Conservation (phyloP, 2,329 filamentous ascomycete genomes). For the Trichoderma cornu-damae region DNA sequence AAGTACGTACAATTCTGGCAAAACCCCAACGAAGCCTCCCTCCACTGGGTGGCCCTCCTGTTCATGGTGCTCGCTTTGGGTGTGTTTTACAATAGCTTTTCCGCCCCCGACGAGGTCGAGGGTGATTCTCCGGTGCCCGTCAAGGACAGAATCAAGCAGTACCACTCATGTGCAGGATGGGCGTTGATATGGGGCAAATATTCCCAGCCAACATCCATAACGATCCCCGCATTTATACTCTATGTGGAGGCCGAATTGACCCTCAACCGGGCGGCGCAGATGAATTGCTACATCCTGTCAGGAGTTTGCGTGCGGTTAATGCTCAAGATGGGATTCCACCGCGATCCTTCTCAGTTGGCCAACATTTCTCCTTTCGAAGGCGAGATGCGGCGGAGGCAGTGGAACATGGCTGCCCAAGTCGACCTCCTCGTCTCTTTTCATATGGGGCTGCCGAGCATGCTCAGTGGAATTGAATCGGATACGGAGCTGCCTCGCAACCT, state of each 20-base stretch:
- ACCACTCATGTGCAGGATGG: slow-evolving; percentile 47
- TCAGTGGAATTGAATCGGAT: slow-evolving; percentile 59
- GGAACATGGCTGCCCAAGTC: slow-evolving; percentile 52
- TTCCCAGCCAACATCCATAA: slow-evolving; percentile 43
- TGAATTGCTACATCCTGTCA: slow-evolving; percentile 50
- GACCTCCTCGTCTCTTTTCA: slow-evolving; percentile 63
- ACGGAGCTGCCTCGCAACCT: slow-evolving; percentile 57
- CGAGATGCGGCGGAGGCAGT: slow-evolving; percentile 50
- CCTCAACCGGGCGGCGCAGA: slow-evolving; percentile 46
- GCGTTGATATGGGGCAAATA: slow-evolving; percentile 49
- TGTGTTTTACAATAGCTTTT: slow-evolving; percentile 42
- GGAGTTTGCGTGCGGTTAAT: slow-evolving; percentile 49
- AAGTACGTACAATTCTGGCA: slow-evolving; percentile 49
- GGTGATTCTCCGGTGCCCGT: slow-evolving; percentile 37
- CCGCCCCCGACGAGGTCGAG: slow-evolving; percentile 41
- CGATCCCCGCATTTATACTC: slow-evolving; percentile 47
- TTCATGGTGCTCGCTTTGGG: slow-evolving; percentile 44
- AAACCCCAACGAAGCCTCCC: slow-evolving; percentile 35
- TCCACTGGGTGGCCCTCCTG: slow-evolving; percentile 48
- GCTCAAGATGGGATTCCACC: slow-evolving; percentile 55
- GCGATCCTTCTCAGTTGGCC: slow-evolving; percentile 49
- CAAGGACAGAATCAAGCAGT: slow-evolving; percentile 44
- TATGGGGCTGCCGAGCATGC: slow-evolving; percentile 62
- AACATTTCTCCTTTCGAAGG: slow-evolving; percentile 48
- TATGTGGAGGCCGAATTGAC: slow-evolving; percentile 52